phyloP scores from a whole-genome alignment of 495 filamentous ascomycete species.

The Chlorociboria aeruginascens region DNA sequence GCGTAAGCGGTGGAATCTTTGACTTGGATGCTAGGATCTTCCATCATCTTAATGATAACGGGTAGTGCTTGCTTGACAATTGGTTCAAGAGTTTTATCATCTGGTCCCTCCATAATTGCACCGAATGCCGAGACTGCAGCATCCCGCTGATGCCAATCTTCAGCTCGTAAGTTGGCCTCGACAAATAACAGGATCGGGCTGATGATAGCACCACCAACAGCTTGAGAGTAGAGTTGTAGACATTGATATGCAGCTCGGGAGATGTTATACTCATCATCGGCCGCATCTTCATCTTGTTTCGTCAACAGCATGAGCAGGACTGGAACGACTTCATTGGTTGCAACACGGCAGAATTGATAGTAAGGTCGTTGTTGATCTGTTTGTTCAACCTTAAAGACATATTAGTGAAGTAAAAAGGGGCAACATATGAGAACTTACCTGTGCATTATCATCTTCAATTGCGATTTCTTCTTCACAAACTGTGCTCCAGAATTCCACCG shows the following conservation, averaged over 20 bases:
- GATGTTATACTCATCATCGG: slow-evolving; percentile 94
- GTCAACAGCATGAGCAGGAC: slow-evolving; percentile 81
- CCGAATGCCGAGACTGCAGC: slow-evolving; percentile 97
- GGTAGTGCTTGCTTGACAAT: slow-evolving; percentile 89
- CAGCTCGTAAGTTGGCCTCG: slow-evolving; percentile 75
- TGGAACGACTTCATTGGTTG: slow-evolving; percentile 83
- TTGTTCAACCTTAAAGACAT: slow-evolving; percentile 47
- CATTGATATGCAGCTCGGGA: slow-evolving; percentile 94
- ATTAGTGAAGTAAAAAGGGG: slow-evolving; percentile 4
- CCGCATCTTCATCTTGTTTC: slow-evolving; percentile 93
- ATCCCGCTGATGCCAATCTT: slow-evolving; percentile 88
- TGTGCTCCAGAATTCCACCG: slow-evolving; percentile 98
- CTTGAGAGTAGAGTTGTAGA: slow-evolving; percentile 86
- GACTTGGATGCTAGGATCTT: slow-evolving; percentile 76
- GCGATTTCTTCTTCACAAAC: slow-evolving; percentile 96
- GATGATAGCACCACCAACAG: slow-evolving; percentile 71
- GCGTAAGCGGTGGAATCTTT: slow-evolving; percentile 97
- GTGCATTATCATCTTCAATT: slow-evolving; percentile 92
- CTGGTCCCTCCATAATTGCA: slow-evolving; percentile 96
- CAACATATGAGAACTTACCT: slow-evolving; percentile 41
- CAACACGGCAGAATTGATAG: slow-evolving; percentile 85
- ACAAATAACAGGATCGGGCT: slow-evolving; percentile 78
- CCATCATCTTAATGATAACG: slow-evolving; percentile 92
- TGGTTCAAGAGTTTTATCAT: slow-evolving; percentile 75
- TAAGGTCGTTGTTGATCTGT: slow-evolving; percentile 70